Percentiles rank a stretch among this genome's conserved stretches.
These are phyloP conservation scores for Chenopodium quinoa DNA, from an alignment of 148 eudicot species.

Conservation along the genomic window DNA sequence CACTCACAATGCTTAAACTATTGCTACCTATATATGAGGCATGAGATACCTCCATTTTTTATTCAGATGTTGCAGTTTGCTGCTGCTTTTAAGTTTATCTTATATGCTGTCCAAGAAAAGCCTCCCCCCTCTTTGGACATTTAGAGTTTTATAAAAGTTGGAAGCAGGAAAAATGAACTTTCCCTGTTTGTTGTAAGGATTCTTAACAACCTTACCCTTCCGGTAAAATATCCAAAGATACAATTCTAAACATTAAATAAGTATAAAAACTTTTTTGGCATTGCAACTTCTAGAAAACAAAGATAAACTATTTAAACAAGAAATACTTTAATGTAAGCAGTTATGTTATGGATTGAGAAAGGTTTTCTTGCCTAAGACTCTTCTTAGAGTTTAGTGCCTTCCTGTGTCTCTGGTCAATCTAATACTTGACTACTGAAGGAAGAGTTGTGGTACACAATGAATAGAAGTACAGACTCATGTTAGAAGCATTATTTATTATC, in stretches of 20 bases:
- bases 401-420: background rate
- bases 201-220: background rate
- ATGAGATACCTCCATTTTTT: background rate
- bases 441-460: background rate
- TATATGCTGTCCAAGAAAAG: background rate
- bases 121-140: background rate
- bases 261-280: background rate
- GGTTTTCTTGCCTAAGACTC: too few relatives aligned
- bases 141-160: background rate
- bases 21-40: background rate
- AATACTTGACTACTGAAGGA: background rate
- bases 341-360: too few relatives aligned
- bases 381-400: background rate
- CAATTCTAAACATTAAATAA: background rate
- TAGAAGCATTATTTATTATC: background rate
- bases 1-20: too few relatives aligned
- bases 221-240: background rate
- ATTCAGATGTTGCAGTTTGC: background rate
- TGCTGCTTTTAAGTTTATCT: background rate
- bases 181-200: background rate
- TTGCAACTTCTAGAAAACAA: background rate
- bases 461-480: background rate
- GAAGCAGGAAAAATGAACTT: background rate
- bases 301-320: too few relatives aligned
- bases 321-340: background rate